Evolutionary conservation across 495 filamentous ascomycete species (phyloP).

Genomic region (Penicillium crystallinum): DNA sequence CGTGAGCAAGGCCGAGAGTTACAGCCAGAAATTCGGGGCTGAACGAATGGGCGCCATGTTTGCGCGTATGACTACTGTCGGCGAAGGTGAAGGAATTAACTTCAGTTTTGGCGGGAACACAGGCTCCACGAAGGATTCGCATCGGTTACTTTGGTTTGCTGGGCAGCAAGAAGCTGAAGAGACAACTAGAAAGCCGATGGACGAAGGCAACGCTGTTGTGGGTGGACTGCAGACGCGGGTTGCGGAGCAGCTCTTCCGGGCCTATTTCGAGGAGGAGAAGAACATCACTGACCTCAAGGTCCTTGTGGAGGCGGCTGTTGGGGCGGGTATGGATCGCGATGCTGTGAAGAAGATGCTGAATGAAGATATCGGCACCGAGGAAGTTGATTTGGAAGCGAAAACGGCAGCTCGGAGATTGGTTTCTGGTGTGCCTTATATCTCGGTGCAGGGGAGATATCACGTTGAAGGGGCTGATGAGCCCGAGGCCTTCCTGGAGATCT

Average conservation of each 20-base stretch:
- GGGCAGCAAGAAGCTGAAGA: constrained; percentile 49
- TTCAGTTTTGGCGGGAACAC: constrained; percentile 69
- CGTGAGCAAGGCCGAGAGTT: constrained; percentile 53
- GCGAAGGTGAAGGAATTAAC: constrained; percentile 59
- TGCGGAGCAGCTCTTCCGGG: constrained; percentile 62
- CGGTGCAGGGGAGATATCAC: constrained; percentile 56
- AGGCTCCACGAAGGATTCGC: constrained; percentile 73
- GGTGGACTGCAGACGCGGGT: constrained; percentile 54
- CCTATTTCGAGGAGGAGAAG: constrained; percentile 71
- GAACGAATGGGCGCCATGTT: constrained; percentile 53
- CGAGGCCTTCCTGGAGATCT: constrained; percentile 50
- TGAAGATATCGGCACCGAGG: constrained; percentile 54
- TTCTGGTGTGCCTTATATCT: constrained; percentile 71
- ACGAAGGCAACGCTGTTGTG: constrained; percentile 14
- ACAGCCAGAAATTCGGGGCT: constrained; percentile 53
- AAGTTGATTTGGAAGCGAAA: constrained; percentile 66
- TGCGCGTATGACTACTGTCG: constrained; percentile 51
- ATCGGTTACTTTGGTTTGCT: constrained; percentile 67
- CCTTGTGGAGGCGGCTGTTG: constrained; percentile 55
- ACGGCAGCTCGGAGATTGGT: constrained; percentile 54
- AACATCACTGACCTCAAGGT: constrained; percentile 66
- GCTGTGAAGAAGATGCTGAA: constrained; percentile 59
- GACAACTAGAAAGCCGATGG: constrained; percentile 9
- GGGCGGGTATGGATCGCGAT: constrained; percentile 55
- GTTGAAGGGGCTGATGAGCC: constrained; percentile 63